Percentiles rank a stretch among this genome's conserved stretches.
Evolutionary conservation across 768 basidiomycete genomes (phyloP).

Genomic region (Paxillus involutus): DNA sequence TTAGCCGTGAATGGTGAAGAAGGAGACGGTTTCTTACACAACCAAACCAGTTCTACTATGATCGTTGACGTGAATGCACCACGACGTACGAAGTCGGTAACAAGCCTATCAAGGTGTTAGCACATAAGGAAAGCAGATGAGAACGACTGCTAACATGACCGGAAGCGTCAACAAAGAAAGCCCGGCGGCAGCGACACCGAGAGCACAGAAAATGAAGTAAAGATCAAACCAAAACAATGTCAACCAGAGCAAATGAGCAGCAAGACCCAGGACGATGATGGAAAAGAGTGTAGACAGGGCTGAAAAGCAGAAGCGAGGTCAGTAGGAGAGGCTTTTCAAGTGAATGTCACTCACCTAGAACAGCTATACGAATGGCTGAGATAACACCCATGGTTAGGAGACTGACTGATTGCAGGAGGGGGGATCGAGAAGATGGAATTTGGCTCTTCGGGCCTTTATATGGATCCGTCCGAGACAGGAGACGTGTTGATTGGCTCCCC

Average conservation of each 20-base stretch:
- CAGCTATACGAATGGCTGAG: constrained; percentile 13
- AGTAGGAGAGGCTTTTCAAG: background rate
- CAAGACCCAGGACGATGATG: constrained; percentile 30
- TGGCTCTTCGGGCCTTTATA: constrained; percentile 8
- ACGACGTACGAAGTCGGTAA: constrained; percentile 33
- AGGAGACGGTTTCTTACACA: constrained; percentile 27
- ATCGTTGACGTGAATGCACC: constrained; percentile 42
- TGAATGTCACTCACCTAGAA: constrained; percentile 19
- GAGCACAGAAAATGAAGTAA: constrained; percentile 18
- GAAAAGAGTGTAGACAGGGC: constrained; percentile 23
- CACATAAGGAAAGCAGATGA: background rate
- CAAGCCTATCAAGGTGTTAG: constrained; percentile 25
- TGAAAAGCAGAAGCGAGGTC: constrained; percentile 5
- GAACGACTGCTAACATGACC: constrained; percentile 21
- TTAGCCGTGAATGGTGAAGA: background rate
- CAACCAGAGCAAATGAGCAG: constrained; percentile 26
- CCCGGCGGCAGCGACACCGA: constrained; percentile 28
- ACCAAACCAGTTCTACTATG: constrained; percentile 35
- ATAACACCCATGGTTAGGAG: constrained; percentile 13
- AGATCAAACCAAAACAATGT: constrained; percentile 4
- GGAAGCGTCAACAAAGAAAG: constrained; percentile 31
- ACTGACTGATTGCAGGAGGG: background rate
- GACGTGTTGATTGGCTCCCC: background rate
- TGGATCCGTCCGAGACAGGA: background rate
- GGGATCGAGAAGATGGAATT: no score